These are phyloP conservation scores for Prototheca wickerhamii DNA, from an alignment of 163 green algal genomes.

Conservation along the genomic window DNA sequence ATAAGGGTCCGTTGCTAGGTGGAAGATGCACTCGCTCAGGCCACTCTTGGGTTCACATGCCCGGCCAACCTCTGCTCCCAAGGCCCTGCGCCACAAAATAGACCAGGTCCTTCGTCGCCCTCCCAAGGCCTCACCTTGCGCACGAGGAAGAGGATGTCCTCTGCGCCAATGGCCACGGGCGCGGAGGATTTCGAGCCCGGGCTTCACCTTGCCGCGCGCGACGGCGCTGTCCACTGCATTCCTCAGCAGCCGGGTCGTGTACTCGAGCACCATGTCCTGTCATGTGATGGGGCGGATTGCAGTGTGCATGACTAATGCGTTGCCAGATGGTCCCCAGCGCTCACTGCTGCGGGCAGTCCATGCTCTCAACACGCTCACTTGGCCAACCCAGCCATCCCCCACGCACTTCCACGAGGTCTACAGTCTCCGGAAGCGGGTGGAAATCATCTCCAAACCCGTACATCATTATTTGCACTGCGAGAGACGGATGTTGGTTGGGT, in stretches of 20 bases:
- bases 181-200: neutral
- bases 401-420: slow-evolving; percentile 38
- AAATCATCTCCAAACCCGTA: slow-evolving; percentile 40
- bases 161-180: slow-evolving; percentile 9
- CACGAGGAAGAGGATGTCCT: slow-evolving; percentile 33
- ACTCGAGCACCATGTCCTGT: slow-evolving; percentile 30
- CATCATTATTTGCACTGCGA: slow-evolving; percentile 36
- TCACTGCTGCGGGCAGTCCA: no score
- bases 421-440: slow-evolving; percentile 27
- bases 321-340: no score
- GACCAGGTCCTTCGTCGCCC: no score
- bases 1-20: no score
- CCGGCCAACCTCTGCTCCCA: no score
- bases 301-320: no score
- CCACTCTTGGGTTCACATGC: no score
- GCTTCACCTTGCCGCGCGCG: slow-evolving; percentile 12
- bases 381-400: neutral
- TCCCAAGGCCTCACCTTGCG: slow-evolving; percentile 11
- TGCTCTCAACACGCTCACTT: neutral
- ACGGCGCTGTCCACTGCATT: slow-evolving; percentile 16
- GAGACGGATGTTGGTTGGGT: neutral
- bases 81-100: neutral
- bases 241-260: slow-evolving; percentile 12
- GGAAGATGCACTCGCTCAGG: no score
- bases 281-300: no score